Conservation (phyloP, 2,329 filamentous ascomycete genomes). For the Fusarium sambucinum region DNA sequence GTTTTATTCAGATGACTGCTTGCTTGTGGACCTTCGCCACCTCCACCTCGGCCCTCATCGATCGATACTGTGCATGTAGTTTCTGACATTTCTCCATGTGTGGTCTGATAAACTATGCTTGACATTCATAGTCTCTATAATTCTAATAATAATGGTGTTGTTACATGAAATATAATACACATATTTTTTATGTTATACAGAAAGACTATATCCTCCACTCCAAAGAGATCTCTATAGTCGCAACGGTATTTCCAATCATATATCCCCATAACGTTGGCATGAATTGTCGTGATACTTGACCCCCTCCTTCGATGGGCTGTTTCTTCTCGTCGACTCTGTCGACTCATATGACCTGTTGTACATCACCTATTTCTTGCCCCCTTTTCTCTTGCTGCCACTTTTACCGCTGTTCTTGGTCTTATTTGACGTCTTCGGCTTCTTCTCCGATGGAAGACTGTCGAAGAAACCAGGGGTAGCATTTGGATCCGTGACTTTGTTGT, state of each 20-base stretch:
- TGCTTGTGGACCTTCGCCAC: accelerated
- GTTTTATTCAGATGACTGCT: neutral
- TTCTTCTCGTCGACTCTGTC: neutral
- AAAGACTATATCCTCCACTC: neutral
- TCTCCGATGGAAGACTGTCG: slow-evolving; percentile 11
- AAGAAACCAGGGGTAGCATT: slow-evolving; percentile 8
- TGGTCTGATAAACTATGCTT: neutral
- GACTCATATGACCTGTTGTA: neutral
- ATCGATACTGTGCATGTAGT: neutral
- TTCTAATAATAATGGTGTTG: slow-evolving; percentile 16
- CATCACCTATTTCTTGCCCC: neutral
- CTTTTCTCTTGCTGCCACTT: neutral
- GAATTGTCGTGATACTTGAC: neutral
- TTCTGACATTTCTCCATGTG: neutral
- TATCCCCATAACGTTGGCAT: neutral
- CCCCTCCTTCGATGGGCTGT: neutral
- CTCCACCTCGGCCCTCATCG: neutral
- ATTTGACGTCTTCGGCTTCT: neutral
- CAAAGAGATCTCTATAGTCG: neutral
- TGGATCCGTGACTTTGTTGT: slow-evolving; percentile 1
- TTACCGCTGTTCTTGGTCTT: neutral
- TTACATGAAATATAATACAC: slow-evolving; percentile 38
- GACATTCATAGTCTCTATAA: neutral
- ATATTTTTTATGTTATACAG: slow-evolving; percentile 1
- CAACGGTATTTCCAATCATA: neutral